A percentile compares a stretch with the other conserved stretches of the same genome.
phyloP scores from a whole-genome alignment of 306 rosid species.

The Pyrus bretschneideri region DNA sequence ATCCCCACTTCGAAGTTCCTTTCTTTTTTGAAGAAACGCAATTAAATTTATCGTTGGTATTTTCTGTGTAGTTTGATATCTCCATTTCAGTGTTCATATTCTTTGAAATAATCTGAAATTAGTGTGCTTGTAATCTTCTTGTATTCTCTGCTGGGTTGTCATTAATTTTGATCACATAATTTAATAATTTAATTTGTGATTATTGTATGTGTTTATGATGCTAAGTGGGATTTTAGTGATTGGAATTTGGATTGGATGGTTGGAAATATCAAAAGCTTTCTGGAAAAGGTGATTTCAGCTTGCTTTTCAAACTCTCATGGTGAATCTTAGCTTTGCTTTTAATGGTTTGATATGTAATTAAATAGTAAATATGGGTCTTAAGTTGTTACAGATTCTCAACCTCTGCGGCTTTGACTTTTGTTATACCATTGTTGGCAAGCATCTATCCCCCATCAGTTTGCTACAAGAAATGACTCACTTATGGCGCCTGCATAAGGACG shows the following conservation, averaged over 20 bases:
- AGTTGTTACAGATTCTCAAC: neutral
- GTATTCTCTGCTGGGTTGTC: neutral
- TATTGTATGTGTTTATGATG: neutral
- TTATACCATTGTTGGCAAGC: neutral
- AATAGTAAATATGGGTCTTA: neutral
- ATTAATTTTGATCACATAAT: neutral
- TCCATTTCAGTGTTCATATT: neutral
- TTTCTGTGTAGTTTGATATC: neutral
- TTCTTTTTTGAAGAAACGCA: neutral
- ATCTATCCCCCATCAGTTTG: neutral
- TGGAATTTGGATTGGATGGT: slow-evolving; percentile 6
- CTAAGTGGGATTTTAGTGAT: neutral
- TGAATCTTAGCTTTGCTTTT: neutral
- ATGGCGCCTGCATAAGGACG: neutral
- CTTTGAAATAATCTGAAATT: neutral
- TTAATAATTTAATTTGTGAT: neutral
- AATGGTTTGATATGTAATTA: neutral
- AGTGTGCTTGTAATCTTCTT: neutral
- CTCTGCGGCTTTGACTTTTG: neutral
- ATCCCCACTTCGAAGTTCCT: neutral
- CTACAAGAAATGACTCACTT: neutral
- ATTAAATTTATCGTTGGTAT: neutral
- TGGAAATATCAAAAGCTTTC: neutral
- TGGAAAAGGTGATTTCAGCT: neutral
- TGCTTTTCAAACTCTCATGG: neutral